Evolutionary conservation across 192 early-diverging fungal species (phyloP).

Genomic region (Coemansia sp.): DNA sequence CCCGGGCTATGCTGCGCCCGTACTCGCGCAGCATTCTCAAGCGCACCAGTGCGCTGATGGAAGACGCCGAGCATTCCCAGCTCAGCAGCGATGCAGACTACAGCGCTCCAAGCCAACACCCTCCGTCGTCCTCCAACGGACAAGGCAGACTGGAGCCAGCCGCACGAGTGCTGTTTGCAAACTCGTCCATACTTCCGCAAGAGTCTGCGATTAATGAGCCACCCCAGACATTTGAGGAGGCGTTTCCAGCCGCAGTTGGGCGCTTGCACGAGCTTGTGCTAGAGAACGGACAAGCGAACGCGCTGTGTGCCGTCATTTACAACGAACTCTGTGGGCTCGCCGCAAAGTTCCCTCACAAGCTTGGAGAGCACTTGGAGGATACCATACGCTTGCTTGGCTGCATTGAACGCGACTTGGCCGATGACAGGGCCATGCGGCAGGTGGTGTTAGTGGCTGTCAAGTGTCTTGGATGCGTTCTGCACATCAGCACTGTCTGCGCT

Average conservation of each 20-base stretch:
- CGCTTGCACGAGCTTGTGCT: background rate
- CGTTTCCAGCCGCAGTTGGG: conserved; percentile 2
- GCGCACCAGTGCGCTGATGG: background rate
- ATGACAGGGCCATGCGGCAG: background rate
- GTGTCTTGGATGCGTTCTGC: conserved; percentile 30
- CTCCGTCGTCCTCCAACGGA: background rate
- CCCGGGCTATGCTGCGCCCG: conserved; percentile 25
- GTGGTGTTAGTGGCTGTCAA: conserved; percentile 20
- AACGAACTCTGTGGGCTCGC: conserved; percentile 16
- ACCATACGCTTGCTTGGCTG: conserved; percentile 8
- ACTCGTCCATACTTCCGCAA: background rate
- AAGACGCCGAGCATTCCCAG: background rate
- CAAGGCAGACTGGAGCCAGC: background rate
- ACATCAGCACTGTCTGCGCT: conserved; percentile 10
- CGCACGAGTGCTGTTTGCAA: conserved; percentile 1
- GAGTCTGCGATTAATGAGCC: background rate
- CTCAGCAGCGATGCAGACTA: conserved; percentile 8
- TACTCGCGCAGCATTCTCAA: conserved; percentile 39
- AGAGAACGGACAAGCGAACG: background rate
- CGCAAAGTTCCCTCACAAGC: conserved; percentile 1
- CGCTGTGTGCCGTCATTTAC: conserved; percentile 4
- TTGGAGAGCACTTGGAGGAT: background rate
- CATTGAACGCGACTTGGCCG: conserved; percentile 18
- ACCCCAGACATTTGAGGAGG: conserved; percentile 3
- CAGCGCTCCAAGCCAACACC: background rate